A percentile compares a stretch with the other conserved stretches of the same genome.
These are phyloP conservation scores for Zymoseptoria tritici DNA, from an alignment of 2,329 filamentous ascomycete genomes.

Conservation along the genomic window DNA sequence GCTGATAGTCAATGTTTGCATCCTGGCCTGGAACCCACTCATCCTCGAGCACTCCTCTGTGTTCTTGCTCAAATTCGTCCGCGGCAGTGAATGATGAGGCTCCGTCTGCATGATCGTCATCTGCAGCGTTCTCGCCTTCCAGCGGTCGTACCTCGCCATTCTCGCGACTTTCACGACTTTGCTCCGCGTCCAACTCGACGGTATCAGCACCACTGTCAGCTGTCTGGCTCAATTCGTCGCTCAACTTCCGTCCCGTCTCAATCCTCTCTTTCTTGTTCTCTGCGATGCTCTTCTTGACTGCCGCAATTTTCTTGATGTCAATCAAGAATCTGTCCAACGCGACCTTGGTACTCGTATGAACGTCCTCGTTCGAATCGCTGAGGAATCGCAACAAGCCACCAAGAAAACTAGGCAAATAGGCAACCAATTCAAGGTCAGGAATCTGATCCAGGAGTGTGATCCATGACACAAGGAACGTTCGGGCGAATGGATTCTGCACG, in stretches of 20 bases:
- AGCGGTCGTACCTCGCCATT: slow-evolving; percentile 11
- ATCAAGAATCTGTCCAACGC: slow-evolving; percentile 83
- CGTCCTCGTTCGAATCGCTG: slow-evolving; percentile 82
- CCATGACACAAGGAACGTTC: slow-evolving; percentile 94
- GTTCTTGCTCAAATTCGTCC: slow-evolving; percentile 41
- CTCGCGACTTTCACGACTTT: slow-evolving; percentile 16
- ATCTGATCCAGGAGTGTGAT: slow-evolving; percentile 92
- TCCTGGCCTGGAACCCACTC: slow-evolving; percentile 98
- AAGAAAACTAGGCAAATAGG: slow-evolving; percentile 85
- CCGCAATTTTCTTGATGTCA: slow-evolving; percentile 90
- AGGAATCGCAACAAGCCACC: slow-evolving; percentile 85
- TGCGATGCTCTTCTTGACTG: slow-evolving; percentile 83
- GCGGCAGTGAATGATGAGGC: slow-evolving; percentile 49
- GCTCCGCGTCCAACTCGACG: slow-evolving; percentile 22
- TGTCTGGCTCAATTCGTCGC: slow-evolving; percentile 16
- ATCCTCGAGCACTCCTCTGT: slow-evolving; percentile 53
- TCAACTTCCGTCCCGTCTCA: slow-evolving; percentile 18
- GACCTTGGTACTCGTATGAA: slow-evolving; percentile 86
- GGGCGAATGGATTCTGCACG: slow-evolving; percentile 88
- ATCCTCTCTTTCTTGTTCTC: slow-evolving; percentile 70
- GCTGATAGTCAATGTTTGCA: slow-evolving; percentile 85
- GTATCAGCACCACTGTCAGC: slow-evolving; percentile 39
- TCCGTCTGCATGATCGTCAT: slow-evolving; percentile 31
- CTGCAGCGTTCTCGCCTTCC: slow-evolving; percentile 2
- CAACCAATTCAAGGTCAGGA: slow-evolving; percentile 88